These are phyloP conservation scores for Puccinia sorghi DNA, from an alignment of 1,284 basidiomycete genomes.

Conservation along the genomic window DNA sequence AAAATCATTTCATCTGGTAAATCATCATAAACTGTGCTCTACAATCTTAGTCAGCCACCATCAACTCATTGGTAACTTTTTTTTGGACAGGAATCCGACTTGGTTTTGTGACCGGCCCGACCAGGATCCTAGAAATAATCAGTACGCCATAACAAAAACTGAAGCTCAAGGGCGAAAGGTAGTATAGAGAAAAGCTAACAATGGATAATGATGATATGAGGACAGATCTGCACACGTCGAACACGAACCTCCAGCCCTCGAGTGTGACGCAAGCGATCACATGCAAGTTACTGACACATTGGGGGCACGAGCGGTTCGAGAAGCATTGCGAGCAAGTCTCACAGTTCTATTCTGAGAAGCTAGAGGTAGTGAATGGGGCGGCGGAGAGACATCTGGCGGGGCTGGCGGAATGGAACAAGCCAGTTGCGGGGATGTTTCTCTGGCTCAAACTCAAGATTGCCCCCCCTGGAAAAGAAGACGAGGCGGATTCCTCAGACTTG, in stretches of 20 bases:
- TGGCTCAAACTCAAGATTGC: constrained; percentile 53
- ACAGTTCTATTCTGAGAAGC: constrained; percentile 74
- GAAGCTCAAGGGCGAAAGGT: not conserved
- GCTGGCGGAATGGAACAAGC: constrained; percentile 77
- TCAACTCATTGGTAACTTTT: too few relatives aligned
- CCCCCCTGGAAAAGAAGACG: constrained; percentile 57
- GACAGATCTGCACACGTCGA: constrained; percentile 46
- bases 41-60: not conserved
- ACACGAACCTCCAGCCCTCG: constrained; percentile 58
- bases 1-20: constrained; percentile 79
- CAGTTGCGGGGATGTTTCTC: constrained; percentile 71
- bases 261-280: constrained; percentile 76
- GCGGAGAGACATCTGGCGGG: constrained; percentile 73
- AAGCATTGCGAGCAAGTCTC: constrained; percentile 71
- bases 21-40: constrained; percentile 52
- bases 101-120: constrained; percentile 80
- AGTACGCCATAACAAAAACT: constrained; percentile 10
- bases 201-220: not conserved
- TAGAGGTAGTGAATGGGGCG: constrained; percentile 76
- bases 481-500: constrained; percentile 72
- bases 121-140: constrained; percentile 70
- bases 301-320: constrained; percentile 70
- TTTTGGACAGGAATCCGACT: constrained; percentile 60
- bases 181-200: constrained; percentile 9
- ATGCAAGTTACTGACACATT: constrained; percentile 70